Conservation (phyloP, 2,329 filamentous ascomycete species). For the Epichloe sibirici region DNA sequence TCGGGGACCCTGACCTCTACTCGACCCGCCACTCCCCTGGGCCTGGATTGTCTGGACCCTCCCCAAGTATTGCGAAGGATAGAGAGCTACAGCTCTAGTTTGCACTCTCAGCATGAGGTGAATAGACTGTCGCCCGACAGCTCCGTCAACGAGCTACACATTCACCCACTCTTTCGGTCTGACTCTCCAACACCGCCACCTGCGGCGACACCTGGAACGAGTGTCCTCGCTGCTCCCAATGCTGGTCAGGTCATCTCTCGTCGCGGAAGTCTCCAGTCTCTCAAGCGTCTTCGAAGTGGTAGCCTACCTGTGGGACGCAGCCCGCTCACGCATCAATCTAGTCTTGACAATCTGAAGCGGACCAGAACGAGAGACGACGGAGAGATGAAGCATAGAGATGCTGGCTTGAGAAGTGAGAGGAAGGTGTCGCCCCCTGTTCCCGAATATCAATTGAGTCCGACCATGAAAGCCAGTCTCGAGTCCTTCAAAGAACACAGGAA, state of each 20-base stretch:
- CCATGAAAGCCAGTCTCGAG: conserved; percentile 31
- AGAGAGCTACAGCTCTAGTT: conserved; percentile 38
- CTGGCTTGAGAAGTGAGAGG: conserved; percentile 20
- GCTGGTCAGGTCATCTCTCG: conserved; percentile 52
- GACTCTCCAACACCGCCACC: conserved; percentile 58
- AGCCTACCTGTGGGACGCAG: conserved; percentile 35
- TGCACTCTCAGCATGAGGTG: conserved; percentile 18
- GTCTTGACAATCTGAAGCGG: conserved; percentile 25
- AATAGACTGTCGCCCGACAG: conserved; percentile 10
- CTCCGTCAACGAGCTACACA: conserved; percentile 48
- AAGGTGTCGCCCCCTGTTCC: conserved; percentile 49
- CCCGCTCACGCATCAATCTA: conserved; percentile 37
- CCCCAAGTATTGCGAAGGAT: conserved; percentile 33
- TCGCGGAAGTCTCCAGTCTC: conserved; percentile 35
- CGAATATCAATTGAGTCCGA: conserved; percentile 45
- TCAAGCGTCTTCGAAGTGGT: conserved; percentile 43
- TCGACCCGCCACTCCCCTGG: conserved; percentile 40
- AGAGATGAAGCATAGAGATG: not conserved
- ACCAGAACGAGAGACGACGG: not conserved
- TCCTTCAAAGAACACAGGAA: conserved; percentile 1
- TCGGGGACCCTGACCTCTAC: conserved; percentile 53
- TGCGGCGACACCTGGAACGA: conserved; percentile 53
- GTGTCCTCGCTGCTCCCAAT: conserved; percentile 57
- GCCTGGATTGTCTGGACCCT: conserved; percentile 34
- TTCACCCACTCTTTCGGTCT: conserved; percentile 66